Evolutionary conservation across 2,329 filamentous ascomycete genomes (phyloP).

Genomic region (Knufia fluminis): DNA sequence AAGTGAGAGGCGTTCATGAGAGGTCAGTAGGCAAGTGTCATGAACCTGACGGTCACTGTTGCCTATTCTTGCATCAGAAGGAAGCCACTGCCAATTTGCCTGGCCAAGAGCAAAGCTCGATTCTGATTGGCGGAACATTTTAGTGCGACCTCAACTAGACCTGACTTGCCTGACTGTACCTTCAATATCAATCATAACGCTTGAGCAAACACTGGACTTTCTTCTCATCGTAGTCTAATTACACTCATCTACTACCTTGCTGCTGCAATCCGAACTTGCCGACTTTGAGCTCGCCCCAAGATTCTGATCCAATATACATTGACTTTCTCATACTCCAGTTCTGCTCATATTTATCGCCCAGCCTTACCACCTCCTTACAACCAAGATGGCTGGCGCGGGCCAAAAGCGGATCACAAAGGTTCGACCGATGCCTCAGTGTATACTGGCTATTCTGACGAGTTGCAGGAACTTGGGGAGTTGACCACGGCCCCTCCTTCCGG

Average conservation of each 20-base stretch:
- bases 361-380: background rate
- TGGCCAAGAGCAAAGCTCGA: background rate
- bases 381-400: conserved; percentile 20
- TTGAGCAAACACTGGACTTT: background rate
- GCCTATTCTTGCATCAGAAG: background rate
- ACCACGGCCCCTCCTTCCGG: conserved; percentile 47
- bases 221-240: no score
- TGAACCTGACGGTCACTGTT: background rate
- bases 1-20: background rate
- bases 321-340: no score
- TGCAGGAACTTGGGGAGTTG: conserved; percentile 56
- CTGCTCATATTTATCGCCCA: background rate
- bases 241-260: no score
- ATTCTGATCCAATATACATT: no score
- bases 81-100: background rate
- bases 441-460: background rate
- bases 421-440: conserved; percentile 8
- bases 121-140: conserved; percentile 1
- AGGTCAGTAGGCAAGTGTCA: background rate
- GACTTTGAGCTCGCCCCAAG: no score
- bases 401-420: conserved; percentile 42
- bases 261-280: no score
- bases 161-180: background rate
- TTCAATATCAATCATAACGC: background rate
- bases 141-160: background rate